Evolutionary conservation across 2,329 filamentous ascomycete genomes (phyloP).

Genomic region (Neodidymelliopsis sp.): DNA sequence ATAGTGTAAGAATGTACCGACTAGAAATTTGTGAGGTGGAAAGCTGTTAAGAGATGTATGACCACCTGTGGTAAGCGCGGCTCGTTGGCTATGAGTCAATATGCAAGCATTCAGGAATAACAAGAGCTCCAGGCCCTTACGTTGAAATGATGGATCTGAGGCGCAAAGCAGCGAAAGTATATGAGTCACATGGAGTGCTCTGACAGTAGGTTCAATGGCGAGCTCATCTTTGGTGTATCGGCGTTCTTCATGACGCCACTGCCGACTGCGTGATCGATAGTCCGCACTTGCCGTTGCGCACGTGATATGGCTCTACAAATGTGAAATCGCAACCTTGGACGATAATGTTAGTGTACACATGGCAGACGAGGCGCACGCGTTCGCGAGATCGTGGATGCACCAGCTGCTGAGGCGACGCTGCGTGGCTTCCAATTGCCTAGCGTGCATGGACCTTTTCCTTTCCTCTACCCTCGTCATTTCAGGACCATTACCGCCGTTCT

Average conservation of each 20-base stretch:
- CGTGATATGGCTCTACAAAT: slow-evolving; percentile 3
- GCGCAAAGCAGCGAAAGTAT: background rate
- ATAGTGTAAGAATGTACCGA: slow-evolving; percentile 7
- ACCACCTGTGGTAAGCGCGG: slow-evolving; percentile 6
- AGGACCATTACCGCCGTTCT: no score
- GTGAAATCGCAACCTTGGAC: no score
- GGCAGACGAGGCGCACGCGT: background rate
- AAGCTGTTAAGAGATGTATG: background rate
- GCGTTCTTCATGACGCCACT: slow-evolving; percentile 20
- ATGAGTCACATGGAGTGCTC: background rate
- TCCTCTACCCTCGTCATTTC: background rate
- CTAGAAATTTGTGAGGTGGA: background rate
- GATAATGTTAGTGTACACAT: no score
- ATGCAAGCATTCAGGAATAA: background rate
- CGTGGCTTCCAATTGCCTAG: slow-evolving; percentile 4
- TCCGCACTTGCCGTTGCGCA: slow-evolving; percentile 1
- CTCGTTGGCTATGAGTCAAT: slow-evolving; percentile 13
- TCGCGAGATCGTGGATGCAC: background rate
- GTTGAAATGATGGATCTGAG: background rate
- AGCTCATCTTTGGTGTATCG: slow-evolving; percentile 7
- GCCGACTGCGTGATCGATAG: background rate
- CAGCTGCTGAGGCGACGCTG: no score
- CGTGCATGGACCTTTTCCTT: slow-evolving; percentile 1
- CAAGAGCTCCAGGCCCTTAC: background rate
- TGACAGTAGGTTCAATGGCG: background rate